A percentile compares a stretch with the other conserved stretches of the same genome.
These are phyloP conservation scores for Debaryomyces fabryi DNA, from an alignment of 1,139 yeast genomes.

Conservation along the genomic window DNA sequence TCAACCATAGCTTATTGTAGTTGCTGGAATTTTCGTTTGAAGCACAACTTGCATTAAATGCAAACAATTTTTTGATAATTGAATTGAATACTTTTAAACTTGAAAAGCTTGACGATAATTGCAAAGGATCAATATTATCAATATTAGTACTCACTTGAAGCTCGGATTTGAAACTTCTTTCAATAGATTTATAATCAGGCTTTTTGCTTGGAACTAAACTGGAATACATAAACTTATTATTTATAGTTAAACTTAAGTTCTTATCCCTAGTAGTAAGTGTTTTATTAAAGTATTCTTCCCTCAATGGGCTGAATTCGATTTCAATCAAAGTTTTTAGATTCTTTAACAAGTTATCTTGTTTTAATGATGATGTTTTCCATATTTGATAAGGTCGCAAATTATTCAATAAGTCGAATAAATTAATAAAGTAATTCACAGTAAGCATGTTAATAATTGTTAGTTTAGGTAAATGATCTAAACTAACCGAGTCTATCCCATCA, in stretches of 20 bases:
- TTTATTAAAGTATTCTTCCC: constrained; percentile 1
- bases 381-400: constrained; percentile 39
- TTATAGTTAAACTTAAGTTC: constrained; percentile 6
- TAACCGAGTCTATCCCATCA: not conserved
- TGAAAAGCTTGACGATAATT: constrained; percentile 28
- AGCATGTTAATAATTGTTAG: constrained; percentile 44
- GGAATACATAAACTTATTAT: constrained; percentile 22
- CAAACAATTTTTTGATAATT: constrained; percentile 18
- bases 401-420: constrained; percentile 41
- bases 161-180: constrained; percentile 36
- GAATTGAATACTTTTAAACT: constrained; percentile 22
- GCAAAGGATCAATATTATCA: constrained; percentile 36
- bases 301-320: constrained; percentile 20
- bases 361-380: constrained; percentile 44
- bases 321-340: constrained; percentile 33
- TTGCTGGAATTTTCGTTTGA: constrained; percentile 9
- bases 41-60: constrained; percentile 7
- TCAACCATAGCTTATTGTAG: constrained; percentile 23
- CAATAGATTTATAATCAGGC: constrained; percentile 37
- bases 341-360: constrained; percentile 25
- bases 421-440: constrained; percentile 44
- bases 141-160: constrained; percentile 28
- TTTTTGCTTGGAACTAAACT: constrained; percentile 26
- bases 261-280: constrained; percentile 3
- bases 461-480: constrained; percentile 24